A percentile compares a stretch with the other conserved stretches of the same genome.
Evolutionary conservation across 371 early-diverging fungal species (phyloP).

Genomic region (Phascolomyces articulosus): DNA sequence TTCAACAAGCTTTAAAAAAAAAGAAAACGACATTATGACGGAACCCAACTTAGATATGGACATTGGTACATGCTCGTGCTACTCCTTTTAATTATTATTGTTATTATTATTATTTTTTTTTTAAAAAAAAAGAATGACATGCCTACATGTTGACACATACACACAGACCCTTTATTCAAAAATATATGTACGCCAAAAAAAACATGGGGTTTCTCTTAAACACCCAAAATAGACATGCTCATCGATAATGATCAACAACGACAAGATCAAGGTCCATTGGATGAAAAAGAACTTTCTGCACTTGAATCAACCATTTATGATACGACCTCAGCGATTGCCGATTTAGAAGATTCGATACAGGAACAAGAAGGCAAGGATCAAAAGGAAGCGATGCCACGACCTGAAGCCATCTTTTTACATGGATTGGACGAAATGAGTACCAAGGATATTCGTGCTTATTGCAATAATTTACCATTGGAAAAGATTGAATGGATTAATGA

Average conservation of each 20-base stretch:
- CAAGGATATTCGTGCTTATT: conserved; percentile 51
- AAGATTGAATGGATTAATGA: conserved; percentile 67
- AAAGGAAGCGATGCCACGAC: conserved; percentile 13
- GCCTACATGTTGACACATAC: background rate
- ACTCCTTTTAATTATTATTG: too few relatives aligned
- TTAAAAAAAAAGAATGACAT: background rate
- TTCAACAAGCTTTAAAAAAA: too few relatives aligned
- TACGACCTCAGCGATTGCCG: too few relatives aligned
- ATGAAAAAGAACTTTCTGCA: too few relatives aligned
- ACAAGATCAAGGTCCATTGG: background rate
- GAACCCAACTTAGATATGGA: conserved; percentile 13
- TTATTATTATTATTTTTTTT: background rate
- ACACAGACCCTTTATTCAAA: background rate
- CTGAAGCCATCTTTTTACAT: conserved; percentile 44
- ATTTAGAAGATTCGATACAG: too few relatives aligned
- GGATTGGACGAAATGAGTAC: conserved; percentile 64
- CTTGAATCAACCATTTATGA: too few relatives aligned
- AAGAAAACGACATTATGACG: background rate
- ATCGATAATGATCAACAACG: too few relatives aligned
- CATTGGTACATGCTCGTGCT: conserved; percentile 20
- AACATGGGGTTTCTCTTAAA: background rate
- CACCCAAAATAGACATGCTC: too few relatives aligned
- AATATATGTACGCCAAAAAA: too few relatives aligned
- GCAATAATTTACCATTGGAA: conserved; percentile 36
- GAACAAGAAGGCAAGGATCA: background rate